Evolutionary conservation across 345 rosid species (phyloP).

Genomic region (rapeseed (Brassica napus)): Da-Ae NC_063436.1:17335001-17335500

Average conservation of each 20-base stretch:
- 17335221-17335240: slow-evolving; percentile 3
- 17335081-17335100: neutral
- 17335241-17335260: neutral
- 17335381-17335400: neutral
- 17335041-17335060: neutral
- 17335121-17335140: no score
- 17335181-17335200: neutral
- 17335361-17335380: neutral
- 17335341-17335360: slow-evolving; percentile 1
- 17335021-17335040: neutral
- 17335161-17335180: neutral
- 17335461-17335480: neutral
- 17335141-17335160: no score
- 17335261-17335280: neutral
- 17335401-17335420: neutral
- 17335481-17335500: neutral
- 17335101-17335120: no score
- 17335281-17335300: neutral
- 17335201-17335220: slow-evolving; percentile 1
- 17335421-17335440: neutral
- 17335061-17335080: no score
- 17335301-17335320: slow-evolving; percentile 9
- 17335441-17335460: neutral
- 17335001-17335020: neutral
- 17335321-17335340: slow-evolving; percentile 25